These are phyloP conservation scores for Daldinia sp. DNA, from an alignment of 2,329 filamentous ascomycete species.

Conservation along the genomic window DNA sequence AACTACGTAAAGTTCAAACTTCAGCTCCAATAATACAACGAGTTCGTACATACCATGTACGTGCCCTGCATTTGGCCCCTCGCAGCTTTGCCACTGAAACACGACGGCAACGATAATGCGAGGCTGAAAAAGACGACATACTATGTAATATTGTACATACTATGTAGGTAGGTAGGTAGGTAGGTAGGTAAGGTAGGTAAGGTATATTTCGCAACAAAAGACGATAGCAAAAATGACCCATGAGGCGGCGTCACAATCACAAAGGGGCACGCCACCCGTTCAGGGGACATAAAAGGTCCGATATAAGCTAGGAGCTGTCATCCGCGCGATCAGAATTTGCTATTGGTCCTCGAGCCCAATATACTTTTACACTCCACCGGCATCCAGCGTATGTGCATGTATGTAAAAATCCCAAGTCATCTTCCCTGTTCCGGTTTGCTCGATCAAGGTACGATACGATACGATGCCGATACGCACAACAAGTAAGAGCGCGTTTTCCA, in stretches of 20 bases:
- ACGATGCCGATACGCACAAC: too few relatives aligned
- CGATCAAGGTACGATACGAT: too few relatives aligned
- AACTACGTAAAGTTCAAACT: too few relatives aligned
- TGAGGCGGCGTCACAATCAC: conserved; percentile 1
- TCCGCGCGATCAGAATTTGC: conserved; percentile 19
- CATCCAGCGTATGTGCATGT: too few relatives aligned
- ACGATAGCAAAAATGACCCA: not conserved
- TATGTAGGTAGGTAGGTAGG: too few relatives aligned
- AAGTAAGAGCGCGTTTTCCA: too few relatives aligned
- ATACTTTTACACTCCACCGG: conserved; percentile 1
- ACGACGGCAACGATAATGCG: conserved; percentile 5
- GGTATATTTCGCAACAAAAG: too few relatives aligned
- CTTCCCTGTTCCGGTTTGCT: conserved; percentile 19
- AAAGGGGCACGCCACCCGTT: not conserved
- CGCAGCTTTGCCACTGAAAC: not conserved
- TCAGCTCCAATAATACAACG: not conserved
- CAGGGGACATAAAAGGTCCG: conserved; percentile 16
- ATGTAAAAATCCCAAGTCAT: not conserved
- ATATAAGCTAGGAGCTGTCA: conserved; percentile 27
- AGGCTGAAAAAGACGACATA: conserved; percentile 23
- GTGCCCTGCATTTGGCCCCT: too few relatives aligned
- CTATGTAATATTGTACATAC: too few relatives aligned
- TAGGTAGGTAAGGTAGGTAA: too few relatives aligned
- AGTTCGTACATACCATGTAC: not conserved
- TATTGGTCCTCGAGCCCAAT: conserved; percentile 10